Percentiles rank a stretch among this genome's conserved stretches.
Conservation (phyloP, 257 asterid genomes). For the Rauvolfia tetraphylla region DNA sequence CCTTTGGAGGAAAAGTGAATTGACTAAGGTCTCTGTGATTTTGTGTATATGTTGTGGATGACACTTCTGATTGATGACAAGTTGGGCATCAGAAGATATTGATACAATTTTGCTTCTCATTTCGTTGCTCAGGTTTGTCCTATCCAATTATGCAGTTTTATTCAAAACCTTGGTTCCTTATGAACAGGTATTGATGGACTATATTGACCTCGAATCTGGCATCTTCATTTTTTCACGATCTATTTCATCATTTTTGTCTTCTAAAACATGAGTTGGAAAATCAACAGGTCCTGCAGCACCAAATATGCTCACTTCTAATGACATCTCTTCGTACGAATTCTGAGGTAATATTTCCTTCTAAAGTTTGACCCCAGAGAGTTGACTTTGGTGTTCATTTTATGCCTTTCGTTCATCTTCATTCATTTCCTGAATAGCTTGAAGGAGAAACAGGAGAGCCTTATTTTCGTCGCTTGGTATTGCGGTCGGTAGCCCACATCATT, state of each 20-base stretch:
- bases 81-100: conserved; percentile 12
- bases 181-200: conserved; percentile 62
- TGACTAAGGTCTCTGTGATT: neutral
- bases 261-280: conserved; percentile 31
- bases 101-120: conserved; percentile 18
- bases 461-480: conserved; percentile 89
- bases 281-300: conserved; percentile 77
- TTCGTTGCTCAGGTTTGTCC: conserved; percentile 66
- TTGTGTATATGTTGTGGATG: neutral
- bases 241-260: conserved; percentile 21
- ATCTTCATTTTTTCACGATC: conserved; percentile 8
- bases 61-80: conserved; percentile 4
- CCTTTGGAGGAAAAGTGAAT: conserved; percentile 1
- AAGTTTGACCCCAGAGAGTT: conserved; percentile 14
- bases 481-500: conserved; percentile 91
- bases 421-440: conserved; percentile 55
- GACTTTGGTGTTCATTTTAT: conserved; percentile 9
- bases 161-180: conserved; percentile 87
- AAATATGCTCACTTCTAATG: conserved; percentile 96
- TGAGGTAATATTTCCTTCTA: conserved; percentile 53
- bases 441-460: conserved; percentile 97
- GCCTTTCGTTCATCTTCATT: conserved; percentile 7
- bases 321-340: conserved; percentile 95
- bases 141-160: conserved; percentile 82
- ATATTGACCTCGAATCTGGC: conserved; percentile 11